phyloP scores from a whole-genome alignment of 768 basidiomycete species.

The Serendipita sp. region DNA sequence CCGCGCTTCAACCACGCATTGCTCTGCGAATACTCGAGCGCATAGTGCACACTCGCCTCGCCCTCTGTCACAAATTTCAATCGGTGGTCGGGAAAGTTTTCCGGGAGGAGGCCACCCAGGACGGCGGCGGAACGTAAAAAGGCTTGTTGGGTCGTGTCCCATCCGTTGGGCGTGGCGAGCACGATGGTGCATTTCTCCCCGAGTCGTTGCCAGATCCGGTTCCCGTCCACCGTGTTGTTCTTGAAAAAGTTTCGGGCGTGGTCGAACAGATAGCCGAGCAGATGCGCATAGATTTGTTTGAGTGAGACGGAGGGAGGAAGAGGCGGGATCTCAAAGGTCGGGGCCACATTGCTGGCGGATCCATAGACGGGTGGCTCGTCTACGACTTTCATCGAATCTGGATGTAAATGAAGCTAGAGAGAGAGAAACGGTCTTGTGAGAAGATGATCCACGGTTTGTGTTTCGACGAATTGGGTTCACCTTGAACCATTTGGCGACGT shows the following conservation, averaged over 20 bases:
- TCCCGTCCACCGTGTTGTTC: neutral
- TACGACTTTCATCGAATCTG: neutral
- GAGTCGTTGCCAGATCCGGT: conserved; percentile 1
- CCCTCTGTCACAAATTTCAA: conserved; percentile 2
- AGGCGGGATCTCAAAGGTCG: neutral
- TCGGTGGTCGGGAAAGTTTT: neutral
- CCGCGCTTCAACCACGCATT: neutral
- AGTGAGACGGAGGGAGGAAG: neutral
- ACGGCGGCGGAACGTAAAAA: conserved; percentile 5
- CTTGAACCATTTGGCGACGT: conserved; percentile 7
- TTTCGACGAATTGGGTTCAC: neutral
- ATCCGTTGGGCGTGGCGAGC: conserved; percentile 7
- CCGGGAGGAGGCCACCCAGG: neutral
- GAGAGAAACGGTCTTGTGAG: neutral
- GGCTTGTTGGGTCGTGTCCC: conserved; percentile 3
- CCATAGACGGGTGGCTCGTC: conserved; percentile 4
- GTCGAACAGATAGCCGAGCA: conserved; percentile 3
- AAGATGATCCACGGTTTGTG: neutral
- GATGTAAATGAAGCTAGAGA: conserved; percentile 8
- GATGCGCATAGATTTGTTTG: conserved; percentile 8
- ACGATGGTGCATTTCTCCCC: neutral
- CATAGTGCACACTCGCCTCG: conserved; percentile 2
- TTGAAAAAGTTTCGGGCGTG: conserved; percentile 5
- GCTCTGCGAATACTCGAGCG: conserved; percentile 1
- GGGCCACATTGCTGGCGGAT: neutral